Evolutionary conservation across 164 flowering plant genomes (phyloP), one percentile per base, ranked within the genome.

Genomic region (Aristolochia fimbriata): DNA sequence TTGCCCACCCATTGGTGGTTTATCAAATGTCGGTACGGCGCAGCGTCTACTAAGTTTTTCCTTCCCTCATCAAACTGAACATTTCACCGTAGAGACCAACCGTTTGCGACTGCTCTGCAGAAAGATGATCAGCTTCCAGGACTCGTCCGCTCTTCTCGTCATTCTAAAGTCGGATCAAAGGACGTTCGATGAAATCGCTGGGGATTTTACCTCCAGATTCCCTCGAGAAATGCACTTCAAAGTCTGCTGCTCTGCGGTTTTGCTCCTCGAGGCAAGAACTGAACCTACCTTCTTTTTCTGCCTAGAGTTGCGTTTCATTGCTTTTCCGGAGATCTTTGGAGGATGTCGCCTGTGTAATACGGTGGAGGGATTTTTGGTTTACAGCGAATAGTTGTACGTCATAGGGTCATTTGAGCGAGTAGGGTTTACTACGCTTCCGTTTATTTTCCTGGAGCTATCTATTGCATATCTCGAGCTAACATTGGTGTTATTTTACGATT

Each of bases 121-220:
- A 7, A 37, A 37, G 43, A 80, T 80, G 84, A 65, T 83, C 56
- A 72, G 74, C 21, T 37, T 65, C 16, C 74, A 77, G 41, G 91
- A 85, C 49, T 66, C 83, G 31, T 59, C 52, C 48, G 17, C 62
- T n/a, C 55, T 86, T 1, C 54, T 70, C 54, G 22, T 71, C 30
- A 60, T 84, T 12, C 73, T 84, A 21, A 71, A 68, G 46, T 66
- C 78, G 13, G 88, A 82, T 9, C 74, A 76, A 30, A 65, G 75
- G 19, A 63, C 87, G 0, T 57, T 91, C 27, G 79, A 76, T 13
- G 88, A 84, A 22, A 68, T 88, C 69, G 13, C 73, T 17, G 14
- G 72, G 3, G 91, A 83, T 47, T 85, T 91, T 81, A 57, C 24
- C 63, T 74, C 88, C 58, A 76, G 55, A 14, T 81, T 91, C 75